Conservation (phyloP, 306 rosid species). For the Luffa aegyptiaca region DNA sequence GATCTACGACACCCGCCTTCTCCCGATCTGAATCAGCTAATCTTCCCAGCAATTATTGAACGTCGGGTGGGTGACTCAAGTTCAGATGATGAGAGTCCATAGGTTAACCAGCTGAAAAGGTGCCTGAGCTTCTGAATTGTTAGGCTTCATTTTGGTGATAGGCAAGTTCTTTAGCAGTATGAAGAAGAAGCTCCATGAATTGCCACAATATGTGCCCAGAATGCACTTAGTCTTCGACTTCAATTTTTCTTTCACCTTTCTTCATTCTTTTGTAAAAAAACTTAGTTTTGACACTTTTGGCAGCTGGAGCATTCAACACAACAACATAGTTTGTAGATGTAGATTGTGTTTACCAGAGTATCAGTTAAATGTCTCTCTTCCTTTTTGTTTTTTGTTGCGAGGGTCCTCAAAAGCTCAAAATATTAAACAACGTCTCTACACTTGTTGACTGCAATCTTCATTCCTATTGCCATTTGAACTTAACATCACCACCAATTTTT, state of each 20-base stretch:
- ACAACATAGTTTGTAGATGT: constrained; percentile 2
- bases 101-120: constrained; percentile 22
- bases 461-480: background rate
- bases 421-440: background rate
- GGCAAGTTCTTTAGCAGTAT: constrained; percentile 2
- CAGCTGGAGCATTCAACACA: constrained; percentile 11
- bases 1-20: constrained; percentile 5
- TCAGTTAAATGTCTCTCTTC: background rate
- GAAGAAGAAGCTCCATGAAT: background rate
- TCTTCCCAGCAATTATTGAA: constrained; percentile 53
- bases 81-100: constrained; percentile 77
- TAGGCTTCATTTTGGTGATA: background rate
- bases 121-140: background rate
- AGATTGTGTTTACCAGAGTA: background rate
- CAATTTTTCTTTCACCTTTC: background rate
- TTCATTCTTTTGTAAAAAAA: constrained; percentile 1
- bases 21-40: constrained; percentile 35
- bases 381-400: background rate
- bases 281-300: background rate
- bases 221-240: background rate
- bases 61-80: constrained; percentile 50
- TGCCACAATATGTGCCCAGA: background rate
- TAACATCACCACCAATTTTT: background rate
- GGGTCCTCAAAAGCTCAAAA: background rate
- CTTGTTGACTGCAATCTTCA: background rate